Evolutionary conservation across 2,329 filamentous ascomycete species (phyloP).

Genomic region (Penicillium paneum): DNA sequence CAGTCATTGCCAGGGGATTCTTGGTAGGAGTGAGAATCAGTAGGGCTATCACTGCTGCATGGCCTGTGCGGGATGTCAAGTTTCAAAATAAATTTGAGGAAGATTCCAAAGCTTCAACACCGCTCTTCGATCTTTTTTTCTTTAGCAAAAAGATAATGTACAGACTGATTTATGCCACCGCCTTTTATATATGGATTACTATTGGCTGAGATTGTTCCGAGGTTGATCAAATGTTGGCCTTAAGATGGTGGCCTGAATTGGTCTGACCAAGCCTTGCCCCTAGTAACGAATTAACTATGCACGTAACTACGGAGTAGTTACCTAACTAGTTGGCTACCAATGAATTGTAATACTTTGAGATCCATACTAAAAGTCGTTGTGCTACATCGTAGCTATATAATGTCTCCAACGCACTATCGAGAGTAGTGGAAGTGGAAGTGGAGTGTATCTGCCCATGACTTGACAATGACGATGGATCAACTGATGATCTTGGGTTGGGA

Average conservation of each 20-base stretch:
- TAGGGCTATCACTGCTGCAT: slow-evolving; percentile 1
- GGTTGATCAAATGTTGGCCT: not conserved
- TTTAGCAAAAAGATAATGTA: slow-evolving; percentile 2
- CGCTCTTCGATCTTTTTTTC: not conserved
- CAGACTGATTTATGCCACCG: slow-evolving; percentile 6
- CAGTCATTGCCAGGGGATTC: slow-evolving; percentile 30
- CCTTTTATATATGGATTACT: not conserved
- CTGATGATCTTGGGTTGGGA: not conserved
- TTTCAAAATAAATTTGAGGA: not conserved
- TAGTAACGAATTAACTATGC: not conserved
- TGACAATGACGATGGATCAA: not conserved
- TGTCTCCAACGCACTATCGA: not conserved
- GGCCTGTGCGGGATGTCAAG: not conserved
- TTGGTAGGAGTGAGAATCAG: not conserved
- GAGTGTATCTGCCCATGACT: not conserved
- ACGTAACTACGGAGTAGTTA: not conserved
- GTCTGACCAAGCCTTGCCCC: not conserved
- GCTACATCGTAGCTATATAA: not conserved
- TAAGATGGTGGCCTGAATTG: not conserved
- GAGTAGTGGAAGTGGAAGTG: not conserved
- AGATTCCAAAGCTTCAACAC: not conserved
- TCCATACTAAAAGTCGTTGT: not conserved
- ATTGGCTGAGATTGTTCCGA: not conserved
- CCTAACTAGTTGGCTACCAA: no score
- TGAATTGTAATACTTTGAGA: not conserved